phyloP scores from a whole-genome alignment of 495 filamentous ascomycete genomes.

The Bombardia bombarda region DNA sequence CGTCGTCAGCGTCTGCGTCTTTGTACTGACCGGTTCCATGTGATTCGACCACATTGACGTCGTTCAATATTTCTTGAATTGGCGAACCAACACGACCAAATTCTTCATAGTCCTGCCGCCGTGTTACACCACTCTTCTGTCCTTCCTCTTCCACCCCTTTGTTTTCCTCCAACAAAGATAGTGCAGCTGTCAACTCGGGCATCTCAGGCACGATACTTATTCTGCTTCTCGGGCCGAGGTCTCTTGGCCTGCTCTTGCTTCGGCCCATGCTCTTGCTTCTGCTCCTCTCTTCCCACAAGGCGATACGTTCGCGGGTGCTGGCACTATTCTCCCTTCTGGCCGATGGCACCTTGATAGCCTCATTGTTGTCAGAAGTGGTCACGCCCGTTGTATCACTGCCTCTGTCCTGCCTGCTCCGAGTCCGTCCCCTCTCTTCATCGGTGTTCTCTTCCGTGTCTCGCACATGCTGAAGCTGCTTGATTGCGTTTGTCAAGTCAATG shows the following conservation, averaged over 20 bases:
- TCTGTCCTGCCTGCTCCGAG: slow-evolving; percentile 4
- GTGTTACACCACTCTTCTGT: too few relatives aligned
- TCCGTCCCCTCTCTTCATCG: slow-evolving; percentile 5
- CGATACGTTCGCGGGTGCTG: slow-evolving; percentile 16
- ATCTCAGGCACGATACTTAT: slow-evolving; percentile 19
- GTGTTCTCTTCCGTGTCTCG: not conserved
- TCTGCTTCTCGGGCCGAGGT: slow-evolving; percentile 8
- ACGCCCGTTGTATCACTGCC: not conserved
- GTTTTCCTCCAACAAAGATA: not conserved
- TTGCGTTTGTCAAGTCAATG: slow-evolving; percentile 6
- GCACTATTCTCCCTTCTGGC: slow-evolving; percentile 13
- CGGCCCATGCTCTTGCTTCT: slow-evolving; percentile 14
- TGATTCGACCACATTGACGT: too few relatives aligned
- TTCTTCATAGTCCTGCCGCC: too few relatives aligned
- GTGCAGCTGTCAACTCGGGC: slow-evolving; percentile 8
- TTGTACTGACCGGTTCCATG: too few relatives aligned
- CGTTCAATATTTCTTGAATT: too few relatives aligned
- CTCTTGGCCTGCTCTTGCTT: slow-evolving; percentile 14
- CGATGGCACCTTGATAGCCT: slow-evolving; percentile 2
- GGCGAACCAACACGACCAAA: too few relatives aligned
- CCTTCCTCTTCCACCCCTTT: too few relatives aligned
- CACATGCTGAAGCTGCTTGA: slow-evolving; percentile 9
- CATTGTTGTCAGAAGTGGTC: slow-evolving; percentile 4
- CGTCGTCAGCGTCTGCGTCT: too few relatives aligned
- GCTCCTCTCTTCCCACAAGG: slow-evolving; percentile 15